Evolutionary conservation across 257 asterid species (phyloP), one percentile per base, ranked within the genome.

Genomic region (Oldenlandia corymbosa): DNA sequence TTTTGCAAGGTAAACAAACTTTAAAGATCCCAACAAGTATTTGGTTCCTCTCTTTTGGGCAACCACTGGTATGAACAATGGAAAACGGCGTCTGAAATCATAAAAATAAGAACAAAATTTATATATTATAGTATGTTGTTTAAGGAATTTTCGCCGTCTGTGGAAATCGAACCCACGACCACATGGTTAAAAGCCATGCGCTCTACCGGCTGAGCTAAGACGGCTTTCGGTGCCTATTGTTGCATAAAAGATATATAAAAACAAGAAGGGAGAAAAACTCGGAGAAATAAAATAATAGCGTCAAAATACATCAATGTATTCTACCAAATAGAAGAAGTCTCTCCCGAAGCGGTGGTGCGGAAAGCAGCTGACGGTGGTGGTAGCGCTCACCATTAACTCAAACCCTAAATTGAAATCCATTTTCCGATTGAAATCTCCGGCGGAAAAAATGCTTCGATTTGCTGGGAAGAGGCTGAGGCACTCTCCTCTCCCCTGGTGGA

Each of bases 381-480:
- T 53, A 23, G 20, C n/a, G 26, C 21, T 27, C 6, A 6, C 60
- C 42, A 23, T 6, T 30, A 16, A 20, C 24, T 7, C 26, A 56
- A 56, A 56, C 46, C 62, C 62, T 34, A 32, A 37, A 32, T 56
- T 39, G 3, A 4, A 17, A 50, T 50, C 57, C 57, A 23, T 18
- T 47, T 6, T 47, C 20, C 26, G 1, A n/a, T 6, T 16, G 51
- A 5, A 46, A 46, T n/a, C 37, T 9, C n/a, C n/a, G n/a, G n/a
- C 24, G 3, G 16, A 39, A 16, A 50, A 48, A n/a, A 43, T 84
- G 95, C 72, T 88, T 62, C 75, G 92, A 64, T 71, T 82, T 46
- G 87, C 86, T 24, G 85, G 95, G 76, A 79, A 85, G 83, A 82
- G 88, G 85, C 55, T 86, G 80, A 78, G 86, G 84, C 48, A 82